Base-by-base conservation (phyloP, 805 yeast species). In the Metschnikowia shivogae region DNA sequence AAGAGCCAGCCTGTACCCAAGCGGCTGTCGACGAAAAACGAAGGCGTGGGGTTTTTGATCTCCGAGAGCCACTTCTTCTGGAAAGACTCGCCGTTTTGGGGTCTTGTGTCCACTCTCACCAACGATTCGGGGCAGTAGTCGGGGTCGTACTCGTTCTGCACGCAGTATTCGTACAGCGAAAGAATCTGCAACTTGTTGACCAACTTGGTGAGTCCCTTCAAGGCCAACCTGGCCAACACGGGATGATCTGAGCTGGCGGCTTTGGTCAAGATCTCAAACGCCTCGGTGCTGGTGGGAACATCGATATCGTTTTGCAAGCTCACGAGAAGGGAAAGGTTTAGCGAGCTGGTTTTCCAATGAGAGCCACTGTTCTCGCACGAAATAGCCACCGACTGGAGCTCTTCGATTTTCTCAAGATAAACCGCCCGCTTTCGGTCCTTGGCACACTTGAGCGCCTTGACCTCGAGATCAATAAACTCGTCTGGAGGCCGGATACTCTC, bases 211-310 rank as follows among this genome's bases (percentile, higher is more conserved):
- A 85, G 58, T 14, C 89, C 84, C 42, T 77, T 78, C 47, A 82
- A 63, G 14, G 86, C 82, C 31, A 79, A 60, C 44, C 81, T 73
- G 1, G 86, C 70, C 36, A 87, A 64, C 1, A 74, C 64, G 0
- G 96, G 96, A 60, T 88, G 95, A 19, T 78, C 78, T n/a, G 77
- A 73, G 11, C 72, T 63, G 0, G 85, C 74, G 29, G 71, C 69
- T 2, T 67, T 63, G 7, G 76, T 69, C 28, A 86, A 63, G 2
- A 75, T 54, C 29, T 61, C 61, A 9, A 82, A 53, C 1, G 75
- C 68, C 3, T 62, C 56, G 41, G 70, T 68, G n/a, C 50, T 56
- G 0, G 75, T 61, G 3, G 70, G 63, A 7, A 76, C 63, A 50
- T 82, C 87, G 30, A 73, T 60, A 49, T 74, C 78, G 1, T 73